Evolutionary conservation across 495 filamentous ascomycete species (phyloP).

Genomic region (Talaromyces liani): DNA sequence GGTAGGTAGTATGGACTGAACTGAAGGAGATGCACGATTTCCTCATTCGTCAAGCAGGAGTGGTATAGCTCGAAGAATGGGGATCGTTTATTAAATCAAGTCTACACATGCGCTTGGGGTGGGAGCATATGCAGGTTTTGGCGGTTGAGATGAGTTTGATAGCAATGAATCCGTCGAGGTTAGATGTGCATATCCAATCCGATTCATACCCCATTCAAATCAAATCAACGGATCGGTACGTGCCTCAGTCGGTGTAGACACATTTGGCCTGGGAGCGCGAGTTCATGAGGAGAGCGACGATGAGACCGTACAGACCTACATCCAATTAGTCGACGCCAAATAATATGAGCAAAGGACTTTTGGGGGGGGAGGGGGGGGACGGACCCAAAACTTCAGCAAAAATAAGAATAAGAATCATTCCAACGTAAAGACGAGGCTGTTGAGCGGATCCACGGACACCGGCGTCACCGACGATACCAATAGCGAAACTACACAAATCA

Average conservation of each 20-base stretch:
- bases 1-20: not conserved
- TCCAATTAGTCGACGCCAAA: not conserved
- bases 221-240: not conserved
- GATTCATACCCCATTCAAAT: not conserved
- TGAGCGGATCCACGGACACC: constrained; percentile 98
- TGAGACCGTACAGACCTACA: constrained; percentile 90
- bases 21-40: not conserved
- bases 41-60: not conserved
- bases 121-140: not conserved
- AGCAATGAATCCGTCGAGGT: not conserved
- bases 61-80: too few relatives aligned
- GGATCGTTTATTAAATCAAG: not conserved
- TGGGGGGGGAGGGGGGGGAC: constrained; percentile 19
- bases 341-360: too few relatives aligned
- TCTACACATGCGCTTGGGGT: not conserved
- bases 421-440: constrained; percentile 95
- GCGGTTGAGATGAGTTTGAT: not conserved
- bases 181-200: not conserved
- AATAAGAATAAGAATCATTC: constrained; percentile 99
- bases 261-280: constrained; percentile 39
- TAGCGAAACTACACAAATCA: constrained; percentile 61
- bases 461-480: constrained; percentile 98
- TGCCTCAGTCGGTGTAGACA: not conserved
- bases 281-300: constrained; percentile 99
- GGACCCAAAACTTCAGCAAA: constrained; percentile 98